Base-by-base conservation (phyloP, 352 stramenopile species). In the Aphanomyces invadans region DNA sequence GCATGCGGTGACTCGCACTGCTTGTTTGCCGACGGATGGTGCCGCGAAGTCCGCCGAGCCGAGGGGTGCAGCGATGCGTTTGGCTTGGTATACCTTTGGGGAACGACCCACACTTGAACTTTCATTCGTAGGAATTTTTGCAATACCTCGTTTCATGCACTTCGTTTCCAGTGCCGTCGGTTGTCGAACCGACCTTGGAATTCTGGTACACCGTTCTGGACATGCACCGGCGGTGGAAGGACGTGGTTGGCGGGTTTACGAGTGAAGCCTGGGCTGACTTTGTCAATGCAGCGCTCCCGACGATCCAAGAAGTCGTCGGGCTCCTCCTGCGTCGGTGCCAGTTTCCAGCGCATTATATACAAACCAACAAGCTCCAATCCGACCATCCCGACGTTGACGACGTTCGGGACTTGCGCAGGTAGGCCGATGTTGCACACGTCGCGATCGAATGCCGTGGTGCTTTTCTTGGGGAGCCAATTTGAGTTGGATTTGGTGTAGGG, bases 151-250 rank as follows among this genome's bases (percentile, higher is more conserved):
- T 94, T 25, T 63, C 70, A 17, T 92, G 83, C 57, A 87, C 83
- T 7, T 78, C 77, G 21, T 83, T 80, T 44, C 45, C 72, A 15
- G 74, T 90, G 32, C 57, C 75, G 10, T 71, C 83, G 31, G 78
- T 88, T 9, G 75, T 77, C 10, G 76, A 90, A 44, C 79, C 80
- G 15, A 94, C 83, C 29, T 73, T 94, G 31, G 85, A 94, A 69
- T 89, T 94, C 31, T 94, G 85, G 85, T 94, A 90, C 72, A 90
- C 90, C 54, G 78, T 94, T n/a, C 73, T 94, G 10, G 85, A 94
- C 59, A 72, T 77, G n/a, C 75, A 70, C 53, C 75, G 75, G 39
- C 78, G 79, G 17, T 65, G 60, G 60, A 67, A 55, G n/a, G 60
- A 57, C 11, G 48, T 57, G 4, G 38, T 44, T 19, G 73, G 12